phyloP scores from a whole-genome alignment of 129 eudicot genomes.

The Tagetes patula region DNA sequence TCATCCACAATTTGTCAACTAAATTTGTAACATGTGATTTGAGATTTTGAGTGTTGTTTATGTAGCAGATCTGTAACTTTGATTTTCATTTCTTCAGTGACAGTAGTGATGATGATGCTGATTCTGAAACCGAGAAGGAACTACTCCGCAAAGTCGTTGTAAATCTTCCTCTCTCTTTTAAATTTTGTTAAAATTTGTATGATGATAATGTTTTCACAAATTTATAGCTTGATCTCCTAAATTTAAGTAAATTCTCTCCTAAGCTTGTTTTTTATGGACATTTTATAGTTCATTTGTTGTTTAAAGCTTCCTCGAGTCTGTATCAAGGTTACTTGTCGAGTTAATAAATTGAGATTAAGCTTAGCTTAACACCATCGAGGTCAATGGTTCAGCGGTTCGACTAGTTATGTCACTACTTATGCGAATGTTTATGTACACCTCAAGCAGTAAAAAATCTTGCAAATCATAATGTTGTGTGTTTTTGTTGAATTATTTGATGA shows the following conservation, averaged over 20 bases:
- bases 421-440: too few relatives aligned
- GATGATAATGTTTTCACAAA: neutral
- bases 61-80: neutral
- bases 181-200: neutral
- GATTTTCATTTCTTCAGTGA: constrained; percentile 36
- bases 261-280: neutral
- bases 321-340: neutral
- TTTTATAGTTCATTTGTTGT: neutral
- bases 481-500: neutral
- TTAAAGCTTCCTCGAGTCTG: neutral
- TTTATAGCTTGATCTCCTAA: neutral
- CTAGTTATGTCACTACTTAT: neutral
- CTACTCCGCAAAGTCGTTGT: constrained; percentile 40
- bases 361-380: neutral
- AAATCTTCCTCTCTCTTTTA: constrained; percentile 11
- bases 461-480: neutral
- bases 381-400: neutral
- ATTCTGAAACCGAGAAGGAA: constrained; percentile 27
- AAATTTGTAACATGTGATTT: neutral
- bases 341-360: neutral
- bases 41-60: neutral
- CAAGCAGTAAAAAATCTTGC: too few relatives aligned
- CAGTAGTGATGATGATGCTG: constrained; percentile 29
- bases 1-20: neutral
- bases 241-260: neutral